Conservation (phyloP, 768 basidiomycete species). For the Podaxis sp. region DNA sequence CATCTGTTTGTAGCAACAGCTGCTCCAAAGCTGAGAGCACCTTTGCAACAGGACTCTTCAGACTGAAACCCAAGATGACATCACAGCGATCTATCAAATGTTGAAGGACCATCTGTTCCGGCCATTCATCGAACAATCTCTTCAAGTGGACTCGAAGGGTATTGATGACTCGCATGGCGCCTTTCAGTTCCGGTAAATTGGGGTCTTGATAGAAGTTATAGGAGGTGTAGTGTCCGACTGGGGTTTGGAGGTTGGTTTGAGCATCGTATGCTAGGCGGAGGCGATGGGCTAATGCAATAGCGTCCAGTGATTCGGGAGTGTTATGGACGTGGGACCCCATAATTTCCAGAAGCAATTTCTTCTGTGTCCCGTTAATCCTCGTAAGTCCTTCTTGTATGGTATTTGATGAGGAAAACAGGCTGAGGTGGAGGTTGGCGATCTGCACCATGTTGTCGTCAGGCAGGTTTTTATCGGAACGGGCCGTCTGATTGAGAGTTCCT, state of each 20-base stretch:
- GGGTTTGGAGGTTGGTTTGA: slow-evolving; percentile 1
- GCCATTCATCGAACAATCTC: slow-evolving; percentile 75
- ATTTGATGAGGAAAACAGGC: slow-evolving; percentile 31
- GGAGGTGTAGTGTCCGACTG: slow-evolving; percentile 14
- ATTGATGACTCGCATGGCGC: slow-evolving; percentile 50
- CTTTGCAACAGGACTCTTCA: slow-evolving; percentile 76
- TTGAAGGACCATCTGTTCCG: slow-evolving; percentile 96
- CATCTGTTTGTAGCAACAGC: slow-evolving; percentile 81
- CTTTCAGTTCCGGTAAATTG: slow-evolving; percentile 72
- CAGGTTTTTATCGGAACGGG: slow-evolving; percentile 25
- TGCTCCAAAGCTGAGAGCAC: slow-evolving; percentile 82
- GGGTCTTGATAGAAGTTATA: slow-evolving; percentile 79
- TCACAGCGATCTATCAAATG: slow-evolving; percentile 75
- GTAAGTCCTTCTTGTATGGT: background rate
- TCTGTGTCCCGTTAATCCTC: background rate
- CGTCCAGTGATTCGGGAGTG: slow-evolving; percentile 47
- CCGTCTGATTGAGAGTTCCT: slow-evolving; percentile 14
- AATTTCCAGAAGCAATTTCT: background rate
- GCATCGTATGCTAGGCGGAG: slow-evolving; percentile 5
- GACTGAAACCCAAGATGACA: slow-evolving; percentile 54
- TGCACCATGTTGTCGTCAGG: slow-evolving; percentile 31
- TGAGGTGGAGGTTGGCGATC: slow-evolving; percentile 48
- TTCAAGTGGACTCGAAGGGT: slow-evolving; percentile 53
- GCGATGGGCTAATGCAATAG: slow-evolving; percentile 6
- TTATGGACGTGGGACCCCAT: slow-evolving; percentile 1